Base-by-base conservation (phyloP, 2,329 filamentous ascomycete species). In the Xylaria sp. region DNA sequence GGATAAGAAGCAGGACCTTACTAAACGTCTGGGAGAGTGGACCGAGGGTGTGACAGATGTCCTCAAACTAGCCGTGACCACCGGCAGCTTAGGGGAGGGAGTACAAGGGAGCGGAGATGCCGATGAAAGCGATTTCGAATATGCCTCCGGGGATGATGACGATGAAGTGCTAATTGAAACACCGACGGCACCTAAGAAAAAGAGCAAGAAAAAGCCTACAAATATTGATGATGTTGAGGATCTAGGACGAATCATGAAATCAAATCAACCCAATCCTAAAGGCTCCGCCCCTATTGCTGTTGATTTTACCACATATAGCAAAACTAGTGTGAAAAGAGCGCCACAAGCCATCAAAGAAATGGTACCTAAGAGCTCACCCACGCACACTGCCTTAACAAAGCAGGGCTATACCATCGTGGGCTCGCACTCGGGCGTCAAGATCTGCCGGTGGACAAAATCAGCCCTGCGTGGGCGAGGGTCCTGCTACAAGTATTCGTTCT, bases 361-460 rank as follows among this genome's bases (percentile, higher is more conserved):
- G 95, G 95, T 98, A 0, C 92, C 95, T 8, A 91, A 89, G 66
- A 88, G 88, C 63, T 97, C 94, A 1, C 94, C 95, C 0, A 98
- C 95, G 0, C 93, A 96, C 73, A 84, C 88, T 12, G 87, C 94
- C 17, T 85, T 98, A 45, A 98, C 94, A 0, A 99, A 98, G 76
- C 94, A 99, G 82, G 94, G 94, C 25, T 98, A 98, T 76, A 89
- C 91, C 0, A 97, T 98, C 61, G 91, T 99, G 38, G 95, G 95
- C 56, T 94, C 92, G 0, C 95, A 98, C 78, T 96, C 92, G 0
- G 94, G 94, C 31, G 94, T 98, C 68, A 98, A 98, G 78, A 97
- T 97, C 71, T 99, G 94, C 75, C 92, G 95, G 33, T 99, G 94
- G 94, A 98, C 95, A 9, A 99, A 99, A 78, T 97, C 94, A 1